These are phyloP conservation scores for Sporothrix brasiliensis DNA, from an alignment of 2,329 filamentous ascomycete genomes.

Conservation along the genomic window DNA sequence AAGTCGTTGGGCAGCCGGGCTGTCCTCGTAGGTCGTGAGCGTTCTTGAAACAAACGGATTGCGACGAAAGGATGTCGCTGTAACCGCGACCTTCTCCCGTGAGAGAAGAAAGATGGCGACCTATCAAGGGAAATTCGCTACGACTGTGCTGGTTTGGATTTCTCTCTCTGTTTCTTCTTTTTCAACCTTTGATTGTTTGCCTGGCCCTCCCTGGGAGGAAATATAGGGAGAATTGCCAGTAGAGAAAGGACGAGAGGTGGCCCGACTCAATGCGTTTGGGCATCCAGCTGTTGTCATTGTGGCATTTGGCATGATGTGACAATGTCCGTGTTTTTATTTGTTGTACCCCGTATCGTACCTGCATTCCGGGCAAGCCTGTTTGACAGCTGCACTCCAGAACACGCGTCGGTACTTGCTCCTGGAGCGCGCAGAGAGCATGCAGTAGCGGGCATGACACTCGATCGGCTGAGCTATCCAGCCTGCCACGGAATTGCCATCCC, in stretches of 20 bases:
- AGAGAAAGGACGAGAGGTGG: not conserved
- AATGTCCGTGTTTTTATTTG: not conserved
- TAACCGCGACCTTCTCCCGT: too few species aligned
- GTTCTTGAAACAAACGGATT: not conserved
- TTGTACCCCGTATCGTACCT: constrained; percentile 5
- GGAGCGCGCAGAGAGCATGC: constrained; percentile 29
- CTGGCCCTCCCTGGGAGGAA: too few species aligned
- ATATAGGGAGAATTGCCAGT: too few species aligned
- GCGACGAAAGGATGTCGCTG: constrained; percentile 13
- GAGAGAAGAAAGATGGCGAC: constrained; percentile 7
- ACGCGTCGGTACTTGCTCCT: constrained; percentile 19
- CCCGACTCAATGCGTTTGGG: not conserved
- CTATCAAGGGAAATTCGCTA: constrained; percentile 9
- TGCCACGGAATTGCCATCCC: not conserved
- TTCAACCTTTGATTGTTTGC: too few species aligned
- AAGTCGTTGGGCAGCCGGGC: constrained; percentile 3
- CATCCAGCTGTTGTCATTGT: not conserved
- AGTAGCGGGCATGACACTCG: constrained; percentile 14
- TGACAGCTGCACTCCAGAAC: constrained; percentile 18
- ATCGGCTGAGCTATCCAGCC: constrained; percentile 20
- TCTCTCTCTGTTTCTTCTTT: not conserved
- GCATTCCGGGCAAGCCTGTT: constrained; percentile 10
- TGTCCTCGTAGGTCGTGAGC: not conserved
- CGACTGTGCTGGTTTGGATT: constrained; percentile 5
- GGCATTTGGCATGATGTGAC: too few species aligned